Evolutionary conservation across 495 filamentous ascomycete genomes (phyloP), one percentile per base, ranked within the genome.

Genomic region (Trypethelium eluteriae): DNA sequence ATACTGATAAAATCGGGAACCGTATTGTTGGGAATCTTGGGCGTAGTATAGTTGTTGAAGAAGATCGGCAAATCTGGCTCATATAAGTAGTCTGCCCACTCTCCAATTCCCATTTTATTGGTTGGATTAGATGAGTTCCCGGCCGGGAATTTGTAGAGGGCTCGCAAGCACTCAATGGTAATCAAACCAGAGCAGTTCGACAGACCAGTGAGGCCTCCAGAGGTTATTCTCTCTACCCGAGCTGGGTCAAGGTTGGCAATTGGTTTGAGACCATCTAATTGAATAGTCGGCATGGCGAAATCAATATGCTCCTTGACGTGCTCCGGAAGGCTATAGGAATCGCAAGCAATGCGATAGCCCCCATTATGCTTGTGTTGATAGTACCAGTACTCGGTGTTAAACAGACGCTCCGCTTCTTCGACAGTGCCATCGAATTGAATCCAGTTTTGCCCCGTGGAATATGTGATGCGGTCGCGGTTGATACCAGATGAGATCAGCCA

Each of bases 381-480:
- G 50, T 82, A 66, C 67, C 84, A 81, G 69, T 87, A 89, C 66
- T 85, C 76, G 2, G 86, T 83, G 65, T 81, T 76, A 62, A 89
- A 80, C 1, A 89, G 77, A 7, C 70, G 72, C 68, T 89, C 85
- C 0, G 79, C 79, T 67, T 88, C 84, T 38, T 77, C 71, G 16
- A 77, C 70, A 1, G 76, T 81, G 14, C 81, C 82, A 67, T 85
- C 78, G 66, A 87, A 84, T 6, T 80, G 71, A 36, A 85, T 69
- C 72, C 79, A 82, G 64, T 73, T 76, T 70, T 64, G 57, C 74
- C 79, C 82, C 39, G 78, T 74, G 0, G 83, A 83, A 57, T 79
- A 80, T 4, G 76, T 76, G 62, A 86, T 71, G 9, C 82, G 79
- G 5, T 76, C 73, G 36, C 63, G 65, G 38, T 79, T 71, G 56